Evolutionary conservation across 2,329 filamentous ascomycete species (phyloP).

Genomic region (Aspergillus pseudoterreus): DNA sequence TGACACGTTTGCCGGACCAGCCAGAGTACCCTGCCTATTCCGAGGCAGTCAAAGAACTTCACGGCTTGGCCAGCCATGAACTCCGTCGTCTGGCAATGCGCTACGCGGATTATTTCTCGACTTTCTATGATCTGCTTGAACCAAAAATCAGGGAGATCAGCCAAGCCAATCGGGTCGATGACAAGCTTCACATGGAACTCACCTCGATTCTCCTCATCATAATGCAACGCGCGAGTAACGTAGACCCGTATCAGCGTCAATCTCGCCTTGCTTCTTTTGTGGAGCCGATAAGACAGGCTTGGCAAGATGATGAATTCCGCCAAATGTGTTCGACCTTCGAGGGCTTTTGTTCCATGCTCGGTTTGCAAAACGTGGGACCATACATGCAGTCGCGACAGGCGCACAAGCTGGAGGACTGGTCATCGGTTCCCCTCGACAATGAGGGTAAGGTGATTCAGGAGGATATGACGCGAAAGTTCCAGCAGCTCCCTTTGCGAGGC

Average conservation of each 20-base stretch:
- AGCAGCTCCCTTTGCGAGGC: slow-evolving; percentile 73
- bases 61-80: slow-evolving; percentile 79
- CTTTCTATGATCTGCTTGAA: slow-evolving; percentile 84
- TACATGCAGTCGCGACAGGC: slow-evolving; percentile 74
- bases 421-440: slow-evolving; percentile 67
- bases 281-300: slow-evolving; percentile 74
- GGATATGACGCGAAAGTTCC: slow-evolving; percentile 71
- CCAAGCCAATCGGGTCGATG: slow-evolving; percentile 69
- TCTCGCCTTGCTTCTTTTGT: slow-evolving; percentile 73
- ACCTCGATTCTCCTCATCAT: slow-evolving; percentile 92
- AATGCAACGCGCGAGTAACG: slow-evolving; percentile 76
- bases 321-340: slow-evolving; percentile 68
- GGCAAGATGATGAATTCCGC: slow-evolving; percentile 69
- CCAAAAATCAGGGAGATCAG: slow-evolving; percentile 73
- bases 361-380: slow-evolving; percentile 72
- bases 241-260: slow-evolving; percentile 69
- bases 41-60: slow-evolving; percentile 85
- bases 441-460: slow-evolving; percentile 76
- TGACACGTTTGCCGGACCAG: slow-evolving; percentile 72
- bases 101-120: slow-evolving; percentile 87
- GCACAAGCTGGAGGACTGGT: slow-evolving; percentile 78
- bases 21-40: slow-evolving; percentile 71
- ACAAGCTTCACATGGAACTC: slow-evolving; percentile 80
- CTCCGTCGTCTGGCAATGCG: slow-evolving; percentile 83
- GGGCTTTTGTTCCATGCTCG: slow-evolving; percentile 75